These are phyloP conservation scores for Xylariaceae sp. DNA, from an alignment of 2,329 filamentous ascomycete genomes.

Conservation along the genomic window DNA sequence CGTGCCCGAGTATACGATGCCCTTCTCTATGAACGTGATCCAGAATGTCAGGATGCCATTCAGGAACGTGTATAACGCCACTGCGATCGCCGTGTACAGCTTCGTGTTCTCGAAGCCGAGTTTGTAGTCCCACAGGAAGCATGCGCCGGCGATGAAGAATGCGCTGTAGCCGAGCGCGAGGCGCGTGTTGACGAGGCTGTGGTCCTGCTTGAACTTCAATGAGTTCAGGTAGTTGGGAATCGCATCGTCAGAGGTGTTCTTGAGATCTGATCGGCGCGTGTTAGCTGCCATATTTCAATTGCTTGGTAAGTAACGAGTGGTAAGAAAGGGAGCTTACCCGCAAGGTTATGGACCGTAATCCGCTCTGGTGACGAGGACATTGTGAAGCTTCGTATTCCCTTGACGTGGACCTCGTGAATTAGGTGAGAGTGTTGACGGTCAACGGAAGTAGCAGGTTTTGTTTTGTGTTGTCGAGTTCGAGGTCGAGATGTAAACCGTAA, in stretches of 20 bases:
- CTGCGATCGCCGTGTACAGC: conserved; percentile 71
- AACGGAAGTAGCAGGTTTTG: not conserved
- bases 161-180: conserved; percentile 78
- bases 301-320: not conserved
- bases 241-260: conserved; percentile 93
- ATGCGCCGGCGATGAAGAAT: conserved; percentile 72
- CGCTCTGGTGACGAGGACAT: conserved; percentile 49
- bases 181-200: conserved; percentile 75
- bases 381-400: conserved; percentile 3
- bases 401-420: not conserved
- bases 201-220: conserved; percentile 76
- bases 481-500: not conserved
- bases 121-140: conserved; percentile 89
- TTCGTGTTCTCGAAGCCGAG: conserved; percentile 85
- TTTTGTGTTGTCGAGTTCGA: not conserved
- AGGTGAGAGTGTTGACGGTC: not conserved
- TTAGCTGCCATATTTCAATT: not conserved
- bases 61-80: conserved; percentile 70
- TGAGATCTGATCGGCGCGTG: conserved; percentile 62
- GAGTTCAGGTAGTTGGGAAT: conserved; percentile 89
- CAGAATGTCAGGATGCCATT: conserved; percentile 75
- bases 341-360: conserved; percentile 62
- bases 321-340: conserved; percentile 40
- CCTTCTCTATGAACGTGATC: conserved; percentile 78
- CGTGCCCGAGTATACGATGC: conserved; percentile 71